phyloP scores from a whole-genome alignment of 1,139 yeast genomes.

The Suhomyces anneliseae region DNA sequence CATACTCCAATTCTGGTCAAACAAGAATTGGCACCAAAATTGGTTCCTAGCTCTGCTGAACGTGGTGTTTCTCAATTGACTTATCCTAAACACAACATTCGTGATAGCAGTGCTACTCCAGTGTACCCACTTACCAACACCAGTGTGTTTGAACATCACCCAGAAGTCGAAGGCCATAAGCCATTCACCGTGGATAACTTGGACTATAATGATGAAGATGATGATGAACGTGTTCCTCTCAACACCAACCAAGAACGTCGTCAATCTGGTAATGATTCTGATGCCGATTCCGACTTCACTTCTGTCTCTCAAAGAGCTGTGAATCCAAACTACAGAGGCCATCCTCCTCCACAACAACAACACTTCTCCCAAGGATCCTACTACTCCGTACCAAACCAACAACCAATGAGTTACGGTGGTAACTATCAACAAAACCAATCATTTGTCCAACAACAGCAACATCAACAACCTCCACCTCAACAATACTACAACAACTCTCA shows the following conservation, averaged over 20 bases:
- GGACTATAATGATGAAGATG: slow-evolving; percentile 19
- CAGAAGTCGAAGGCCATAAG: slow-evolving; percentile 48
- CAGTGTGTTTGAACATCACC: slow-evolving; percentile 47
- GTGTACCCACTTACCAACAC: slow-evolving; percentile 15
- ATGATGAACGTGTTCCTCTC: slow-evolving; percentile 14
- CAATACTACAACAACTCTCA: not conserved
- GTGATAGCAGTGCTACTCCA: slow-evolving; percentile 11
- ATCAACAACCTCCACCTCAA: slow-evolving; percentile 11
- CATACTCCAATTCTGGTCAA: slow-evolving; percentile 5
- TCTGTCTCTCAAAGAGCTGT: slow-evolving; percentile 77
- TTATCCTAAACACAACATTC: slow-evolving; percentile 15
- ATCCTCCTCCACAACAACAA: slow-evolving; percentile 6
- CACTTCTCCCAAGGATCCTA: slow-evolving; percentile 4
- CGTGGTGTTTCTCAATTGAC: slow-evolving; percentile 19
- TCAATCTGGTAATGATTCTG: slow-evolving; percentile 23
- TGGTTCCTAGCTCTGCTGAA: slow-evolving; percentile 25
- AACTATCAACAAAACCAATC: slow-evolving; percentile 11
- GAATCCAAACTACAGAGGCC: slow-evolving; percentile 52
- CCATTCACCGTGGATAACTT: slow-evolving; percentile 45
- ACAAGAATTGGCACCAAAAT: slow-evolving; percentile 32
- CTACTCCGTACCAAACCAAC: slow-evolving; percentile 15
- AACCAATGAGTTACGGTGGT: slow-evolving; percentile 4
- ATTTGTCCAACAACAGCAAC: slow-evolving; percentile 16
- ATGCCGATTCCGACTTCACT: slow-evolving; percentile 62
- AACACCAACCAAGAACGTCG: slow-evolving; percentile 1